phyloP scores from a whole-genome alignment of 495 filamentous ascomycete genomes.

The Glutinoglossum americanum region DNA sequence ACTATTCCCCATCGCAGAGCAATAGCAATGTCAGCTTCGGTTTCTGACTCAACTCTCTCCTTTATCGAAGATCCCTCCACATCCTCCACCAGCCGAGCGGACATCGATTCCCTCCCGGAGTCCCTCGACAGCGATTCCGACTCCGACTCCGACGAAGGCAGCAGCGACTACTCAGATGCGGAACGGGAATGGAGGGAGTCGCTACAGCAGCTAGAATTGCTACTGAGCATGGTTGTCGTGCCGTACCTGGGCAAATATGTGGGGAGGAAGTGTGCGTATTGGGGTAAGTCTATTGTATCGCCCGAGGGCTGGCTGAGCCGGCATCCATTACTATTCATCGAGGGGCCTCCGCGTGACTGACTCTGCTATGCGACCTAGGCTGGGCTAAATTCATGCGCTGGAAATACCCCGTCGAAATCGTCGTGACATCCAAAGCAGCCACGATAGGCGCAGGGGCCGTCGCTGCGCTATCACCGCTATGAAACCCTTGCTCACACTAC shows the following conservation, averaged over 20 bases:
- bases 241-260: conserved; percentile 87
- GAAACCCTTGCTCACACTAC: conserved; percentile 10
- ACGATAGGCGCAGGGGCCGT: conserved; percentile 50
- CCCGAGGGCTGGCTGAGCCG: neutral
- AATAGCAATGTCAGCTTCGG: conserved; percentile 6
- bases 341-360: conserved; percentile 3
- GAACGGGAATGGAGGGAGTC: conserved; percentile 87
- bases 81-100: conserved; percentile 24
- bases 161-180: conserved; percentile 35
- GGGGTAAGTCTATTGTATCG: conserved; percentile 40
- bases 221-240: conserved; percentile 81
- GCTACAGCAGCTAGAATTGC: conserved; percentile 75
- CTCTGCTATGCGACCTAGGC: too few species aligned
- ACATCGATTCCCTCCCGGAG: conserved; percentile 54
- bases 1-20: neutral
- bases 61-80: conserved; percentile 1
- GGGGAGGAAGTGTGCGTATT: conserved; percentile 85
- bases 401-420: conserved; percentile 50
- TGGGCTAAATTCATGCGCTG: conserved; percentile 59
- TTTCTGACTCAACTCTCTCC: conserved; percentile 17
- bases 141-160: conserved; percentile 15
- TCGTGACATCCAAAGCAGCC: conserved; percentile 27
- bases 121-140: conserved; percentile 27
- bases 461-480: conserved; percentile 50
- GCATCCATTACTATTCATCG: neutral